Evolutionary conservation across 2,329 filamentous ascomycete species (phyloP), one percentile per base, ranked within the genome.

Genomic region (Cercospora zeae-maydis): DNA sequence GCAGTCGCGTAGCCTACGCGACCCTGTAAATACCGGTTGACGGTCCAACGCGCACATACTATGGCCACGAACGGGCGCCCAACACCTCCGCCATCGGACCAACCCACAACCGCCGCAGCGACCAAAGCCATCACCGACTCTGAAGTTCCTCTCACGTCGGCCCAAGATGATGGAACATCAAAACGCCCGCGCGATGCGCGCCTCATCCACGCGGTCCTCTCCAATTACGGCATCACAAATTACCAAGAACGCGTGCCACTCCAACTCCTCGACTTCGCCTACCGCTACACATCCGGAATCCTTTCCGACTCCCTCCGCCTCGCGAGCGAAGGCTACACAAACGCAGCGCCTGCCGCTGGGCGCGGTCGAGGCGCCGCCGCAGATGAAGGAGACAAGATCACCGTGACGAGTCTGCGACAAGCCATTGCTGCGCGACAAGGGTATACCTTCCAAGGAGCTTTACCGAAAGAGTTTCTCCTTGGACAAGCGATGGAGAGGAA

Each of bases 241-340:
- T 95, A 92, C 81, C 90, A 93, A 75, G 86, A 89, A 75, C 90
- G 91, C 71, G 90, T 95, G 1, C 91, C 91, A 0, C 84, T 93
- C 0, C 86, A 93, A 63, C 86, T 95, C 54, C 87, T 95, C 75
- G 91, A 95, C 79, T 93, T 93, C 74, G 89, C 91, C 54, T 95
- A 95, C 82, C 87, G 91, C 37, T 90, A 92, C 81, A 91, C 88
- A 9, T 86, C 86, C 1, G 83, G 85, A 62, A 82, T 93, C 36
- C 85, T 93, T 19, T 86, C 81, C 68, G 89, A 92, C 78, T 88
- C 86, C 6, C 78, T 91, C 14, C 87, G 90, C 71, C 83, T 91
- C 27, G 82, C 84, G 5, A 83, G 85, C 6, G 88, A 91, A 75
- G 88, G 88, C 7, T 89, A 90, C 78, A 81, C 84, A 68, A 74